Evolutionary conservation across 2,329 filamentous ascomycete species (phyloP), one percentile per base, ranked within the genome.

Genomic region (Aspergillus ochraceus): DNA sequence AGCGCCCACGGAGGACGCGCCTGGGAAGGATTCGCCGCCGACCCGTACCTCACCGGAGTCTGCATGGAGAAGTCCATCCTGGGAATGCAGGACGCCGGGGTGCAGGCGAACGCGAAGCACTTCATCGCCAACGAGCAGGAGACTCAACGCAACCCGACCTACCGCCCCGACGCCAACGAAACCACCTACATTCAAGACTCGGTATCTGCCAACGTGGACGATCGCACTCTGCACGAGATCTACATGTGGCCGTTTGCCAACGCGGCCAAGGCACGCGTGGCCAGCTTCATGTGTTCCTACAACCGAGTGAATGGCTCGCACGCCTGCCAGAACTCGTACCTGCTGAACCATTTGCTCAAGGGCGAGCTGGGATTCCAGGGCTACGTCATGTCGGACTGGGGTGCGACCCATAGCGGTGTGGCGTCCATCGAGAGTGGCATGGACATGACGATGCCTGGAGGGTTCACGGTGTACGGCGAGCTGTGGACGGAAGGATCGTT

Each of bases 301-400:
- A 66, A 70, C 30, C 66, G 68, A 67, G 71, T 92, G 75, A 95
- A 95, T 79, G 91, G 92, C 95, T 36, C 32, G 32, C 32, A 36
- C 10, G 10, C 32, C 32, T 36, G 32, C 32, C 32, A 36, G 32
- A 36, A 36, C 32, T 36, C 32, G 32, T 36, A 36, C 32, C 10
- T 36, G 32, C 32, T 36, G 12, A 36, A 36, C 71, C 86, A 88
- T 54, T 76, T 94, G 8, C 81, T 95, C 63, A 94, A 94, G 78
- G 84, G 85, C 29, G 91, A 94, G 74, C 81, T 93, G 1, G 90
- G 89, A 49, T 94, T 93, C 78, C 89, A 93, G 68, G 90, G 90
- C 0, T 92, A 91, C 67, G 84, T 93, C 60, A 88, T 91, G 83
- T 86, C 85, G 17, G 91, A 96, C 72, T 95, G 91, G 90, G 78